Percentiles rank a stretch among this genome's conserved stretches.
Evolutionary conservation across 2,329 filamentous ascomycete genomes (phyloP).

Genomic region (Fusarium nisikadoi): DNA sequence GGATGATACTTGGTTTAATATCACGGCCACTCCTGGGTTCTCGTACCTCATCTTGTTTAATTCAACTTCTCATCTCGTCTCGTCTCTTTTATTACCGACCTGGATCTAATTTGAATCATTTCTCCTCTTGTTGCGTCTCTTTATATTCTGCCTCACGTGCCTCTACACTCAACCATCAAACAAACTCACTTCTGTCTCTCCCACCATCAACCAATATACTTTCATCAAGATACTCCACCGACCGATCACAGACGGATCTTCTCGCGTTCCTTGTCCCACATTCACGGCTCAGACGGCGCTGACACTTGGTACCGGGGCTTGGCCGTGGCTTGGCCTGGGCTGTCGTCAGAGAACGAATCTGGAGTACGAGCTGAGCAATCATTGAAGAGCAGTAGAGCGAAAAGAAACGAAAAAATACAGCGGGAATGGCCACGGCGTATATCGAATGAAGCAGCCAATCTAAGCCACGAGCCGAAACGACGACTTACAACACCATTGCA

Average conservation of each 20-base stretch:
- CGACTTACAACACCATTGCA: background rate
- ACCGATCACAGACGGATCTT: slow-evolving; percentile 4
- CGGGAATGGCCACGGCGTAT: background rate
- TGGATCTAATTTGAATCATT: slow-evolving; percentile 1
- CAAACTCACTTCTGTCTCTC: background rate
- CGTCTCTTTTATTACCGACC: slow-evolving; percentile 17
- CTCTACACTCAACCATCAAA: background rate
- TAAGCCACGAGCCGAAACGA: slow-evolving; percentile 6
- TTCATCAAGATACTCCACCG: slow-evolving; percentile 17
- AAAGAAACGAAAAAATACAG: background rate
- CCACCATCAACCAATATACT: slow-evolving; percentile 7
- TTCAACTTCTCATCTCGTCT: slow-evolving; percentile 23
- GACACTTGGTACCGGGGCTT: slow-evolving; percentile 32
- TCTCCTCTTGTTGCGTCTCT: background rate
- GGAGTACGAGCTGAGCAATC: slow-evolving; percentile 12
- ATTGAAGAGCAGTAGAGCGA: background rate
- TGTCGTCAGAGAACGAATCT: background rate
- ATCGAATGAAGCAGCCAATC: slow-evolving; percentile 1
- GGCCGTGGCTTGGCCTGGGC: slow-evolving; percentile 35
- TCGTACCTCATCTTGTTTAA: slow-evolving; percentile 19
- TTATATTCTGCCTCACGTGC: background rate
- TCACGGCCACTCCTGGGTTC: slow-evolving; percentile 28
- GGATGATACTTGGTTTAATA: slow-evolving; percentile 29
- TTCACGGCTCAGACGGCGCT: slow-evolving; percentile 32
- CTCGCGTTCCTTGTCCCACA: slow-evolving; percentile 28